Base-by-base conservation (phyloP, 768 basidiomycete genomes). In the Clavaria fumosa region DNA sequence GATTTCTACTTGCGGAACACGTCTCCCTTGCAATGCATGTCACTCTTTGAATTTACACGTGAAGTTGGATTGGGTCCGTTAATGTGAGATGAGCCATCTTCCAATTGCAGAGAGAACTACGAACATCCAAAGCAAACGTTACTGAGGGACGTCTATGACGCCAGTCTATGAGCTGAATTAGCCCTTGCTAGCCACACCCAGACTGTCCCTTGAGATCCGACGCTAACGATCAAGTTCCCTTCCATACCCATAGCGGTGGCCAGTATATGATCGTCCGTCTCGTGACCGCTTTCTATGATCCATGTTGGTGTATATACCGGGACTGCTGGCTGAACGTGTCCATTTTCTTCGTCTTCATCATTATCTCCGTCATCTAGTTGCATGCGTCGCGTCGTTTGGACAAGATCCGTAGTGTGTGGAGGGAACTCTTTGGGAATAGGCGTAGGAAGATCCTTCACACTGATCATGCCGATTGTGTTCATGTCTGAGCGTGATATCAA, bases 141-240 rank as follows among this genome's bases (percentile, higher is more conserved):
- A n/a, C n/a, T n/a, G n/a, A n/a, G n/a, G n/a, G n/a, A n/a, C n/a
- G n/a, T n/a, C n/a, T n/a, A n/a, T n/a, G n/a, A n/a, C n/a, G n/a
- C n/a, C n/a, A n/a, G n/a, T n/a, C n/a, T n/a, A n/a, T n/a, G n/a
- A n/a, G n/a, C n/a, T n/a, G n/a, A n/a, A n/a, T n/a, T n/a, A n/a
- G n/a, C n/a, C n/a, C n/a, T n/a, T n/a, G n/a, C 22, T 10, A n/a
- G 7, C 63, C 66, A 69, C 9, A 64, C 50, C 64, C 63, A 66
- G 9, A 66, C 40, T 18, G 44, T 59, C 11, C 60, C 61, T 37
- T 50, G 49, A 5, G 58, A 53, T 4, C 65, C 66, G 33, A 61
- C 58, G 18, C 58, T 64, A 15, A 63, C 50, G 37, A 68, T 51
- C 10, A 58, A 43, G 24, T 50, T 50, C 4, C 70, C 72, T 28